phyloP scores from a whole-genome alignment of 805 yeast species.

The Barnettozyma sucrosica region DNA sequence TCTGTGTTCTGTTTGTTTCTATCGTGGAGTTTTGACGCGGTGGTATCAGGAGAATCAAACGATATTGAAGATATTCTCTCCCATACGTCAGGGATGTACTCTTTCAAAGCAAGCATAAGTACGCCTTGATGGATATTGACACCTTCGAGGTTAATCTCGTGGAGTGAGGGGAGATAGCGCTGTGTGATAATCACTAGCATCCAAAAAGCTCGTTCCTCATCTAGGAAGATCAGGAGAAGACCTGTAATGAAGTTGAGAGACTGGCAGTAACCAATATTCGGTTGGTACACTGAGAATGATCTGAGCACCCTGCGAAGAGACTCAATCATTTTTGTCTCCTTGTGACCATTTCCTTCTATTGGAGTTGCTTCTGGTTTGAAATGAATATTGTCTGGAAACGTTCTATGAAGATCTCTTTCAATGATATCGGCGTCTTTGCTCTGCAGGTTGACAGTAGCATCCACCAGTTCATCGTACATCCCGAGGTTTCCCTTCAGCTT shows the following conservation, averaged over 20 bases:
- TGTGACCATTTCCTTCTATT: background rate
- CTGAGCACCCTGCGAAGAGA: constrained; percentile 74
- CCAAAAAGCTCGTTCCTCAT: constrained; percentile 92
- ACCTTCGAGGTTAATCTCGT: constrained; percentile 85
- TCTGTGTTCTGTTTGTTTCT: constrained; percentile 29
- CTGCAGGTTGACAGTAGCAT: constrained; percentile 45
- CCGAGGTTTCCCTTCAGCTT: constrained; percentile 64
- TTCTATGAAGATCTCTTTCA: constrained; percentile 87
- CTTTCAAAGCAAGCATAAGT: constrained; percentile 76
- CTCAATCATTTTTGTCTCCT: constrained; percentile 60
- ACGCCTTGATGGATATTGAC: constrained; percentile 95
- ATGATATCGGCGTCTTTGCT: constrained; percentile 85
- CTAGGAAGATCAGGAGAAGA: constrained; percentile 72
- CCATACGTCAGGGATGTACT: constrained; percentile 84
- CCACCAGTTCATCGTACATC: constrained; percentile 63
- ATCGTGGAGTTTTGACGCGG: constrained; percentile 11
- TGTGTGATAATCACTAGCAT: constrained; percentile 89
- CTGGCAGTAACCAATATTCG: constrained; percentile 93
- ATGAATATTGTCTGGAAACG: constrained; percentile 89
- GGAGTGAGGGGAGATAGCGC: constrained; percentile 82
- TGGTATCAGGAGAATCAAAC: constrained; percentile 23
- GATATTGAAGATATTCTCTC: constrained; percentile 33
- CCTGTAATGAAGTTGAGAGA: constrained; percentile 92
- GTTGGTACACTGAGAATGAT: constrained; percentile 81
- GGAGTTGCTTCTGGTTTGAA: constrained; percentile 43